Conservation (phyloP, 202 grass and related monocot species). For the Brachypodium distachyon region DNA sequence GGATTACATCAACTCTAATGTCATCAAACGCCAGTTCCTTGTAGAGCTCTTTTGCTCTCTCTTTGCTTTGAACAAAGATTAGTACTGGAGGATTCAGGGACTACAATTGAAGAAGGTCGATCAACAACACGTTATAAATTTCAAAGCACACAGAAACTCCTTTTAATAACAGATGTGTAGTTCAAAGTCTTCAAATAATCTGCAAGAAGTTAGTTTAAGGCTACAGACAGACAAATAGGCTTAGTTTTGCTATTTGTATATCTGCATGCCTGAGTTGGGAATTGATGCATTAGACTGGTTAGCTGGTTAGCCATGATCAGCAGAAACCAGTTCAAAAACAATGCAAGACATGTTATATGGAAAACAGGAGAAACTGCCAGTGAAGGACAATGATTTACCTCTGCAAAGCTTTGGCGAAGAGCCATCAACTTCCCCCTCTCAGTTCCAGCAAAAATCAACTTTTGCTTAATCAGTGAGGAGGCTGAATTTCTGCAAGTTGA, state of each 20-base stretch:
- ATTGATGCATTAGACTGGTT: not conserved
- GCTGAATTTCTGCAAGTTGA: slow-evolving; percentile 67
- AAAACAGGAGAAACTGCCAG: not conserved
- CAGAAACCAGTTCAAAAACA: not conserved
- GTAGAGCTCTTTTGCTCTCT: slow-evolving; percentile 92
- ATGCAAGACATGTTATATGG: not conserved
- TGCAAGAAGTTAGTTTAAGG: not conserved
- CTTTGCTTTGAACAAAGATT: slow-evolving; percentile 98
- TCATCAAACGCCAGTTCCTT: slow-evolving; percentile 88
- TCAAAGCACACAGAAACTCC: not conserved
- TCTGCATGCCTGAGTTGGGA: not conserved
- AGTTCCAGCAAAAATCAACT: slow-evolving; percentile 77
- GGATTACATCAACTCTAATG: slow-evolving; percentile 76
- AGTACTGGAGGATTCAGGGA: slow-evolving; percentile 78
- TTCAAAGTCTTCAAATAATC: not conserved
- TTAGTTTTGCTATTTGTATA: not conserved
- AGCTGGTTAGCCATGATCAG: not conserved
- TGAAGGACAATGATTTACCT: slow-evolving; percentile 34
- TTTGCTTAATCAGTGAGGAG: slow-evolving; percentile 84
- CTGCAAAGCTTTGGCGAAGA: slow-evolving; percentile 81
- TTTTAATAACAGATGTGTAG: not conserved
- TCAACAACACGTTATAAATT: not conserved
- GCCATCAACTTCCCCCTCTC: slow-evolving; percentile 86
- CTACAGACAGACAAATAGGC: not conserved
- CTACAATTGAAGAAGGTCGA: slow-evolving; percentile 29